Base-by-base conservation (phyloP, 768 basidiomycete species). In the Naganishia vaughanmartiniae region DNA sequence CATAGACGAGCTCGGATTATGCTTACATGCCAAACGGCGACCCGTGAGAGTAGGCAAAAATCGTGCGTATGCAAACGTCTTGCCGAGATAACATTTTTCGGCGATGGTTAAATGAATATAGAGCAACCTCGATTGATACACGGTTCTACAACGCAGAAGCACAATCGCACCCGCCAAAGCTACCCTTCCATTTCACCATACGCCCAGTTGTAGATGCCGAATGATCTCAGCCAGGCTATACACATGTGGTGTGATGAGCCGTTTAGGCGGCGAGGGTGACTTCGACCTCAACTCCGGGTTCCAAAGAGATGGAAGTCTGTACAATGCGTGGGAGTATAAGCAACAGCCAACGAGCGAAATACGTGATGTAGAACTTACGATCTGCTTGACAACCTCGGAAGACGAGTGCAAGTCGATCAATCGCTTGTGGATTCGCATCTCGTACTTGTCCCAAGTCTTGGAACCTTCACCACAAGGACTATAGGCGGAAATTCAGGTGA, bases 391-490 rank as follows among this genome's bases (percentile, higher is more conserved):
- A 76, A 97, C 90, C 85, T 98, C 96, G 82, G 91, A 91, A 73
- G 94, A 95, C 65, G 96, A 94, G 86, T 95, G 92, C 76, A 99
- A 86, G 86, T 99, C 96, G 80, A 99, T 98, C 82, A 99, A 87
- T 79, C 96, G 91, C 86, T 99, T 99, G 89, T 99, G 95, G 73
- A 99, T 86, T 86, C 94, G 94, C 85, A 99, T 89, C 85, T 99
- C 95, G 84, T 93, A 98, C 78, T 92, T 89, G 84, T 99, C 96
- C 96, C 96, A 99, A 81, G 96, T 99, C 89, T 99, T 99, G 77
- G 96, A 97, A 86, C 96, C 96, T 84, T 98, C 96, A 92, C 96
- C 96, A 81, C 96, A 98, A 84, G 96, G 81, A 91, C 92, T 96
- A 77, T 11, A 26, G 24, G 60, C 19, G 42, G 26, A 45, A 42